Evolutionary conservation across 1,284 basidiomycete species (phyloP).

Genomic region (Austroboletus olivaceoglutinosus): DNA sequence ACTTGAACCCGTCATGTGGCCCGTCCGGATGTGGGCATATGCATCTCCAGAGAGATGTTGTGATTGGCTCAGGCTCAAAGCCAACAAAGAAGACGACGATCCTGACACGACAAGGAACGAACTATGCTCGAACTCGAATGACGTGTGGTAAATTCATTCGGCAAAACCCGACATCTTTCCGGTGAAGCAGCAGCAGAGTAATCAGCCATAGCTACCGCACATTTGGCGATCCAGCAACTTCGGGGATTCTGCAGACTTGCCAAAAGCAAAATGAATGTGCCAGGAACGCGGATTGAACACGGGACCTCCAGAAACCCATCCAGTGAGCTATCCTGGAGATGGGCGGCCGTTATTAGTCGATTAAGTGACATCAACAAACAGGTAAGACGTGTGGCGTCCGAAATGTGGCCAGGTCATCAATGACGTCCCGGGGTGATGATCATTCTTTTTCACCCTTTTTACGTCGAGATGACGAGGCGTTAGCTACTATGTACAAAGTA

Average conservation of each 20-base stretch:
- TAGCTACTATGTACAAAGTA: too few species aligned
- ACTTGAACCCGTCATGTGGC: neutral
- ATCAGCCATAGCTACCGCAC: too few species aligned
- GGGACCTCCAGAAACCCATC: constrained; percentile 55
- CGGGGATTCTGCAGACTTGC: neutral
- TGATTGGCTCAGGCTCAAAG: constrained; percentile 15
- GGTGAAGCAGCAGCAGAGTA: too few species aligned
- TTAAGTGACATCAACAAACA: too few species aligned
- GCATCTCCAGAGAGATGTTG: neutral
- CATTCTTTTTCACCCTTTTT: too few species aligned
- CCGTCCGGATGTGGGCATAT: constrained; percentile 14
- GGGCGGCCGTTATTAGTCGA: too few species aligned
- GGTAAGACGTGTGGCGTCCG: too few species aligned
- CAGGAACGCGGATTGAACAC: constrained; percentile 61
- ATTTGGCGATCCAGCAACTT: constrained; percentile 1
- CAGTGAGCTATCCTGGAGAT: too few species aligned
- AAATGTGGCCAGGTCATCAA: too few species aligned
- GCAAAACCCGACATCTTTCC: neutral
- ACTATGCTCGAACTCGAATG: neutral
- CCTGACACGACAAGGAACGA: constrained; percentile 20
- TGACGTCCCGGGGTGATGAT: too few species aligned
- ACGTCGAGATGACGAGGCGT: too few species aligned
- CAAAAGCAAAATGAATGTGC: constrained; percentile 23
- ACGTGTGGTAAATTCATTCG: neutral
- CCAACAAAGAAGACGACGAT: constrained; percentile 26